These are phyloP conservation scores for Cylindrotheca fusiformis DNA, from an alignment of 108 stramenopile genomes.

Conservation along the genomic window DNA sequence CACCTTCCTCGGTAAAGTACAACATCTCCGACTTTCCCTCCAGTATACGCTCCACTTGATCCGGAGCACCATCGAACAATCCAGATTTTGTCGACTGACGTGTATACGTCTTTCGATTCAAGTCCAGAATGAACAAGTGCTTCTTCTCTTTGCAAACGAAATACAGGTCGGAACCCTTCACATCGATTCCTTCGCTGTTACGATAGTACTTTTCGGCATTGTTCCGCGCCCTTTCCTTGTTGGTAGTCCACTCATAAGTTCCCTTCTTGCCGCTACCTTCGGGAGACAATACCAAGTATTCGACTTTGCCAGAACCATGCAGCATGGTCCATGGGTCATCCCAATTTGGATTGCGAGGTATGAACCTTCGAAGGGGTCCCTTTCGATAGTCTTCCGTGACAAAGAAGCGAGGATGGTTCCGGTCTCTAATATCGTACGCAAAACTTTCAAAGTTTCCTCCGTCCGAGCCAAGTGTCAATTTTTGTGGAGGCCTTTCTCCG, in stretches of 20 bases:
- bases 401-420: constrained; percentile 40
- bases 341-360: constrained; percentile 22
- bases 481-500: constrained; percentile 32
- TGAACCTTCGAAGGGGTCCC: constrained; percentile 44
- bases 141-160: constrained; percentile 38
- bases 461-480: constrained; percentile 43
- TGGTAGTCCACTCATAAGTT: constrained; percentile 36
- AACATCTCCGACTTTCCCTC: constrained; percentile 23
- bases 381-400: constrained; percentile 46
- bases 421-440: constrained; percentile 47
- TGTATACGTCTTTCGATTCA: constrained; percentile 30
- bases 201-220: constrained; percentile 36
- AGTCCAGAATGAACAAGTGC: constrained; percentile 35
- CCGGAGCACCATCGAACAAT: constrained; percentile 35
- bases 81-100: constrained; percentile 18
- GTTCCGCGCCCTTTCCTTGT: constrained; percentile 15
- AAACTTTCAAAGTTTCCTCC: constrained; percentile 55
- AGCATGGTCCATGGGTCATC: constrained; percentile 42
- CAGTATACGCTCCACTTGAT: constrained; percentile 25
- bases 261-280: constrained; percentile 20
- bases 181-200: constrained; percentile 38
- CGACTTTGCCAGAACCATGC: constrained; percentile 33
- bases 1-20: constrained; percentile 59
- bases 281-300: constrained; percentile 35
- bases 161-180: constrained; percentile 21